A percentile compares a stretch with the other conserved stretches of the same genome.
These are phyloP conservation scores for Diaporthe sp. DNA, from an alignment of 2,329 filamentous ascomycete genomes.

Conservation along the genomic window DNA sequence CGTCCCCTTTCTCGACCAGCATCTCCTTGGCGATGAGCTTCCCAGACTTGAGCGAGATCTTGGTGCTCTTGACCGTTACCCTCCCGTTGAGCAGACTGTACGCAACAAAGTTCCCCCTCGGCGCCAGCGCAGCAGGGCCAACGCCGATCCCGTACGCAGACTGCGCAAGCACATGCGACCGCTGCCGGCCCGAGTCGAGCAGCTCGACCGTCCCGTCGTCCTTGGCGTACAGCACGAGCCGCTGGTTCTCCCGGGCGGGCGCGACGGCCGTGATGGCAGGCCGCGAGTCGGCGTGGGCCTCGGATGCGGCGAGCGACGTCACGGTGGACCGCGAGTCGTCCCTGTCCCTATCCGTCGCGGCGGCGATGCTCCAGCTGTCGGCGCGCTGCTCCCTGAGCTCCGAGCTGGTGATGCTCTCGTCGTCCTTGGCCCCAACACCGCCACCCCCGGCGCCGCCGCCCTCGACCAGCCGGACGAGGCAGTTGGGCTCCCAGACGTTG, in stretches of 20 bases:
- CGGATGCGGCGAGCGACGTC: slow-evolving; percentile 37
- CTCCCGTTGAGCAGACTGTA: slow-evolving; percentile 40
- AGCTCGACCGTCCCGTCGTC: slow-evolving; percentile 41
- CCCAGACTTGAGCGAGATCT: slow-evolving; percentile 26
- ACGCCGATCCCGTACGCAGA: slow-evolving; percentile 26
- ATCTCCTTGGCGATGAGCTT: slow-evolving; percentile 27
- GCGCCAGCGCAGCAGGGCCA: slow-evolving; percentile 38
- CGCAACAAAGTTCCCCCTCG: slow-evolving; percentile 37
- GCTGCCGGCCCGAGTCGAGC: slow-evolving; percentile 35
- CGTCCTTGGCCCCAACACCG: neutral
- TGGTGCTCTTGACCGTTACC: slow-evolving; percentile 24
- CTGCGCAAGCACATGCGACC: slow-evolving; percentile 37
- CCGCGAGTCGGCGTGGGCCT: slow-evolving; percentile 39
- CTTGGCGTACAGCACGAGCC: slow-evolving; percentile 40
- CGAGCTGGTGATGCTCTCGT: slow-evolving; percentile 26
- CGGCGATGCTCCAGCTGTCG: slow-evolving; percentile 12
- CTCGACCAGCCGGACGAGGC: slow-evolving; percentile 42
- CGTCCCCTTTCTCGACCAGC: slow-evolving; percentile 15
- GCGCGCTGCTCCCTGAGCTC: slow-evolving; percentile 24
- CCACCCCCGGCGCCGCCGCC: neutral
- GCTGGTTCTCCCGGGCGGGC: neutral
- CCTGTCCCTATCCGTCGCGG: slow-evolving; percentile 19
- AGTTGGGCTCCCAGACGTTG: slow-evolving; percentile 46
- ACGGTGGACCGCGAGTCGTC: slow-evolving; percentile 31
- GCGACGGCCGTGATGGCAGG: slow-evolving; percentile 38